A percentile compares a stretch with the other conserved stretches of the same genome.
phyloP scores from a whole-genome alignment of 345 rosid genomes.

The Gossypium turneri region DNA sequence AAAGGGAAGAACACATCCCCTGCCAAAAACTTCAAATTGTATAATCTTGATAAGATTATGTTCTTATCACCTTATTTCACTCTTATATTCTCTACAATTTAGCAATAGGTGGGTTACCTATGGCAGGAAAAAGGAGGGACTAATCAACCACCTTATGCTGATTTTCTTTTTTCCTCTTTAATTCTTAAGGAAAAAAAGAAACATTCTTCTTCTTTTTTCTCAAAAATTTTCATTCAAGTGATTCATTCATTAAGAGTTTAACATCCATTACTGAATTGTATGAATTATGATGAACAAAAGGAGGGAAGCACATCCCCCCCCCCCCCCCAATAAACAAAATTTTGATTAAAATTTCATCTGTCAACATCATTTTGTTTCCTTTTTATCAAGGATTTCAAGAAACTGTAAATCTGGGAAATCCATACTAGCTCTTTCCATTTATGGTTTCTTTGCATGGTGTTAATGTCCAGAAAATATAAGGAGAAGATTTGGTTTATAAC shows the following conservation, averaged over 20 bases:
- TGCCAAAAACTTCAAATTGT: conserved; percentile 28
- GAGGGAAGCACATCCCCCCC: conserved; percentile 1
- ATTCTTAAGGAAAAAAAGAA: conserved; percentile 11
- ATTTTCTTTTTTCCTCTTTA: conserved; percentile 16
- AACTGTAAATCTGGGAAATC: background rate
- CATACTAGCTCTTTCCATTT: background rate
- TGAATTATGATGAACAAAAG: conserved; percentile 16
- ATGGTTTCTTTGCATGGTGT: background rate
- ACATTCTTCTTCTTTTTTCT: background rate
- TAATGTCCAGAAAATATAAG: background rate
- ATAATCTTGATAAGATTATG: conserved; percentile 41
- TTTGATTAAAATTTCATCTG: background rate
- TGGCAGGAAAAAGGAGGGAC: conserved; percentile 15
- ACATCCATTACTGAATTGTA: conserved; percentile 17
- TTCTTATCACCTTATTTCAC: conserved; percentile 18
- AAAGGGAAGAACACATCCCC: conserved; percentile 20
- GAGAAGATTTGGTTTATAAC: background rate
- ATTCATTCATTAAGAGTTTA: conserved; percentile 20
- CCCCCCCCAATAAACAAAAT: background rate
- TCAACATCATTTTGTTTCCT: background rate
- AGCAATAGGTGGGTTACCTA: conserved; percentile 13
- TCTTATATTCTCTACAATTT: conserved; percentile 14
- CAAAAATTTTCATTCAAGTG: background rate
- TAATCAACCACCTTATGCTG: conserved; percentile 24
- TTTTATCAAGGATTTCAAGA: background rate